These are phyloP conservation scores for Selaginella tamariscina DNA, from an alignment of 75 land plant genomes.

Conservation along the genomic window DNA sequence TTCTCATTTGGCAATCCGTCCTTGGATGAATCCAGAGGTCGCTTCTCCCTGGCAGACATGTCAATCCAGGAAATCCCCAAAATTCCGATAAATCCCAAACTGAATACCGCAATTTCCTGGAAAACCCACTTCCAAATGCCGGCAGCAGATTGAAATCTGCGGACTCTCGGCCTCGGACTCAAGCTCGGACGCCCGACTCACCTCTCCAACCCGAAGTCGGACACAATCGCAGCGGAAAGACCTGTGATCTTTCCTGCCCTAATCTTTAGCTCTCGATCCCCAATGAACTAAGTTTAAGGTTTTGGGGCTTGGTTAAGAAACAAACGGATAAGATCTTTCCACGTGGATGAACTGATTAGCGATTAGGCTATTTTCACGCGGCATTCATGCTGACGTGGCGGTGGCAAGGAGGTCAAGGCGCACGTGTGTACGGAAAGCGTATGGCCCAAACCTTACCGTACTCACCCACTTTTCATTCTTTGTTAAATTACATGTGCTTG, in stretches of 20 bases:
- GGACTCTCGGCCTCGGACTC: no score
- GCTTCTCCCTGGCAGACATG: background rate
- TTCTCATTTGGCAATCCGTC: background rate
- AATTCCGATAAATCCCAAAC: background rate
- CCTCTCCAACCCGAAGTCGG: background rate
- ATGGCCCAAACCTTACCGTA: no score
- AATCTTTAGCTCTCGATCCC: no score
- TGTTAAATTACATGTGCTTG: no score
- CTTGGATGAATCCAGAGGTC: background rate
- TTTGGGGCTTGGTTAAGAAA: no score
- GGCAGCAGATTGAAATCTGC: background rate
- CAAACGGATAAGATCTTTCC: background rate
- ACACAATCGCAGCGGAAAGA: background rate
- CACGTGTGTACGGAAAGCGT: conserved; percentile 1
- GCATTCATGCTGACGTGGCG: background rate
- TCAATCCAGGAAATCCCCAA: background rate
- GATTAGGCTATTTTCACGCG: background rate
- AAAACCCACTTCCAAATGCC: background rate
- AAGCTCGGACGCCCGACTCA: no score
- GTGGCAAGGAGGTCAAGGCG: no score
- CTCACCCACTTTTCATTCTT: no score
- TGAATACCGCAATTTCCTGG: background rate
- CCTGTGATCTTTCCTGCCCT: background rate
- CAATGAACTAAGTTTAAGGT: no score
- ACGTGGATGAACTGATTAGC: background rate